A percentile compares a stretch with the other conserved stretches of the same genome.
phyloP scores from a whole-genome alignment of 805 yeast species.

The Kregervanrija delftensis region DNA sequence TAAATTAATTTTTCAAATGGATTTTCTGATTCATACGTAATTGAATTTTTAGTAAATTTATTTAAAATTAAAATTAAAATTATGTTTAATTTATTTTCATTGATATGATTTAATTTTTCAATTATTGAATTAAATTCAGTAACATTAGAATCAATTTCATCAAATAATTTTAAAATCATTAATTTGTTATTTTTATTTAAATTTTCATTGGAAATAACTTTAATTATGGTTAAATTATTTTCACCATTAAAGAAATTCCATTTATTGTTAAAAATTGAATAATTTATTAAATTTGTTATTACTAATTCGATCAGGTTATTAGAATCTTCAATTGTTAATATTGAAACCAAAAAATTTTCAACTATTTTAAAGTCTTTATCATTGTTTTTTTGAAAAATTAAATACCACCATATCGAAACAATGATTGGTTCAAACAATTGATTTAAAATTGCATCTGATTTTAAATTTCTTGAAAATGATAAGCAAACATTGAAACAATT shows the following conservation, averaged over 20 bases:
- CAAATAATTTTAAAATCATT: slow-evolving; percentile 26
- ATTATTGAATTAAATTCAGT: slow-evolving; percentile 26
- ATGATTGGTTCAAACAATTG: slow-evolving; percentile 25
- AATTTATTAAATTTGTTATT: slow-evolving; percentile 15
- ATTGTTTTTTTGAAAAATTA: slow-evolving; percentile 28
- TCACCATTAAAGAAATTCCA: slow-evolving; percentile 41
- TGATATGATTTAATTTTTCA: slow-evolving; percentile 36
- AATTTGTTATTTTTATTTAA: neutral
- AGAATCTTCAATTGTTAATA: slow-evolving; percentile 13
- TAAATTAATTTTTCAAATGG: slow-evolving; percentile 54
- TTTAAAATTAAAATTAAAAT: slow-evolving; percentile 47
- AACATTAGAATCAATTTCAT: slow-evolving; percentile 34
- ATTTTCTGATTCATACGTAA: slow-evolving; percentile 28
- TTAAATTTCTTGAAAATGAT: slow-evolving; percentile 46
- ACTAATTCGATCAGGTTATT: slow-evolving; percentile 10
- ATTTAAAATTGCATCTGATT: slow-evolving; percentile 27
- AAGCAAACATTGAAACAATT: slow-evolving; percentile 60
- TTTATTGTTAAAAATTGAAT: slow-evolving; percentile 18
- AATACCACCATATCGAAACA: slow-evolving; percentile 38
- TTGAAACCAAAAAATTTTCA: slow-evolving; percentile 32
- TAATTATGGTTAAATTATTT: slow-evolving; percentile 26
- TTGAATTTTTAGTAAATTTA: slow-evolving; percentile 46
- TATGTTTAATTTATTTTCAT: slow-evolving; percentile 37
- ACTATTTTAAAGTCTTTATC: slow-evolving; percentile 30
- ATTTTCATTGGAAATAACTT: slow-evolving; percentile 9